Percentiles rank a stretch among this genome's conserved stretches.
Evolutionary conservation across 2,329 filamentous ascomycete genomes (phyloP).

Genomic region (Penicillium sp.): DNA sequence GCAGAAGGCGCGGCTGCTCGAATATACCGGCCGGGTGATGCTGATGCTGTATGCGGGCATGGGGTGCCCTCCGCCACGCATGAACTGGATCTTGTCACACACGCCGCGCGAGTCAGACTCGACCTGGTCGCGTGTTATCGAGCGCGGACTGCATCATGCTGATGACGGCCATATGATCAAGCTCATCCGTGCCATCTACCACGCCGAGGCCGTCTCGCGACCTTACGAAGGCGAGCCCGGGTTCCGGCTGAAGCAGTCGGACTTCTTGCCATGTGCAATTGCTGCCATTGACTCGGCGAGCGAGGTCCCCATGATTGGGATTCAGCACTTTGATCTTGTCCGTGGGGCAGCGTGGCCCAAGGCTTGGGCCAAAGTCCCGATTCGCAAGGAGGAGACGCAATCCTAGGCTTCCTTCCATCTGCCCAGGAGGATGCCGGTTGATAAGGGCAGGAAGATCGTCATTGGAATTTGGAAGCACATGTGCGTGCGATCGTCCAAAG

Average conservation of each 20-base stretch:
- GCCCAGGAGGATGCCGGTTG: too few relatives aligned
- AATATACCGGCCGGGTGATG: background rate
- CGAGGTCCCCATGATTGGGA: background rate
- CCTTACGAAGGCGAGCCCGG: background rate
- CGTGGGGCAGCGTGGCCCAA: background rate
- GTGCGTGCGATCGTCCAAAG: too few relatives aligned
- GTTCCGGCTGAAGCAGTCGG: constrained; percentile 1
- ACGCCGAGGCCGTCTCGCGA: background rate
- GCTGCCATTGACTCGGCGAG: constrained; percentile 2
- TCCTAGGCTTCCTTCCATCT: too few relatives aligned
- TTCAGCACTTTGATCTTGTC: constrained; percentile 2
- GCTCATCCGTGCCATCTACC: background rate
- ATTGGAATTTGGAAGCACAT: too few relatives aligned
- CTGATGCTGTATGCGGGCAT: constrained; percentile 1
- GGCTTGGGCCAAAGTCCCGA: background rate
- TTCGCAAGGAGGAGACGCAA: constrained; percentile 2
- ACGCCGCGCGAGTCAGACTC: background rate
- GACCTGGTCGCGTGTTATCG: background rate
- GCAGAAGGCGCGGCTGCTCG: constrained; percentile 1
- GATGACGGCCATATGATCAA: constrained; percentile 4
- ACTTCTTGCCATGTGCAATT: background rate
- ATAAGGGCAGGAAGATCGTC: too few relatives aligned
- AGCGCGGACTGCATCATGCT: background rate
- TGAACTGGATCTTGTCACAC: constrained; percentile 1
- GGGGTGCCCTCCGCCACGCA: background rate